Base-by-base conservation (phyloP, 306 rosid species). In the Malus fusca region DNA sequence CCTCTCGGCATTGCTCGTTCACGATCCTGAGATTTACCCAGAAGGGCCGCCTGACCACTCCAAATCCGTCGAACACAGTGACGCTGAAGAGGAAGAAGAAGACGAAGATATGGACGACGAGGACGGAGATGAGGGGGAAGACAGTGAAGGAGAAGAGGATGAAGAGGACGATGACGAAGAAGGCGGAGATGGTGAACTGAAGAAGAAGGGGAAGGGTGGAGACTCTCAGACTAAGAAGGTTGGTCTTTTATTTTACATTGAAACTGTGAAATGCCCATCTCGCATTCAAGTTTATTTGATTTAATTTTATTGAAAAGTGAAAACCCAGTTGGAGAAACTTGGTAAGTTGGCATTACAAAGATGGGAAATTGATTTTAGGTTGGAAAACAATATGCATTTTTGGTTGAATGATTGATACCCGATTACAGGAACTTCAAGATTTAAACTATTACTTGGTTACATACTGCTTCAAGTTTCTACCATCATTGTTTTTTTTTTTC, bases 21-120 rank as follows among this genome's bases (percentile, higher is more conserved):
- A 94, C 64, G 98, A 94, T 82, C 96, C 97, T 31, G 97, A 94
- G 88, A 90, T 94, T 83, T 94, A 83, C 79, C 82, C 94, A 1
- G 84, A 85, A 6, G 93, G 90, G 4, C 80, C 88, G 44, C 87
- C 88, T 59, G 63, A 78, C 3, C 59, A 22, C 51, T 42, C 85
- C 3, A 69, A 81, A 66, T 63, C 48, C 51, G 80, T 14, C n/a
- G 73, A 35, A 18, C 60, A 70, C n/a, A 73, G 75, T 28, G 81
- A 78, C 1, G 89, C 82, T 5, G 87, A 76, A 5, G 75, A 68
- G 11, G 85, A 73, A n/a, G 88, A 84, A 2, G 71, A 44, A 9
- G 82, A 80, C 2, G 83, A 69, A 2, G 77, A 79, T 4, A 77
- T 72, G 1, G 78, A 78, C 0, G 79, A 19, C 2, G 80, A 51